Evolutionary conservation across 108 stramenopile species (phyloP).

Genomic region (Mediolabrus comicus): DNA sequence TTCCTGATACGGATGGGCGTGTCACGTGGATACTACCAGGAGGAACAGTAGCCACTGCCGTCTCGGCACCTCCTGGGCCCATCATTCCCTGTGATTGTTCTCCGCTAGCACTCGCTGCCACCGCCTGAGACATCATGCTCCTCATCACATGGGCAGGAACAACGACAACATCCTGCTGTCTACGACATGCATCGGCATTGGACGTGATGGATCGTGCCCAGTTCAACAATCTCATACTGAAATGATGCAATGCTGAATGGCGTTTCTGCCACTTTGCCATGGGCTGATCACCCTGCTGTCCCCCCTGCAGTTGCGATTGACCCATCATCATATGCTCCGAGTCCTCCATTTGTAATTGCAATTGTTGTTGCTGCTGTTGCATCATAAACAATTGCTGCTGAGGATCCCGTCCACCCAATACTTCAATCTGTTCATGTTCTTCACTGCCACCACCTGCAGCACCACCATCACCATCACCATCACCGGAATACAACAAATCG

Average conservation of each 20-base stretch:
- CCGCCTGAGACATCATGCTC: slow-evolving; percentile 1
- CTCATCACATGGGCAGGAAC: slow-evolving; percentile 23
- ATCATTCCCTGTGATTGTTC: not conserved
- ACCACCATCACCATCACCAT: slow-evolving; percentile 4
- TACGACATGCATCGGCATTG: slow-evolving; percentile 31
- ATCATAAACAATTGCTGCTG: slow-evolving; percentile 1
- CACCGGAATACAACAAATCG: slow-evolving; percentile 26
- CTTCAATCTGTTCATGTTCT: slow-evolving; percentile 45
- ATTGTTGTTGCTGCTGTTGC: slow-evolving; percentile 3
- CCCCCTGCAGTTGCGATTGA: not conserved
- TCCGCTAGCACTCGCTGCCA: not conserved
- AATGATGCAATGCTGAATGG: slow-evolving; percentile 34
- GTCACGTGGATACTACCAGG: not conserved
- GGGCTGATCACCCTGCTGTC: not conserved
- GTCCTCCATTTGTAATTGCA: not conserved
- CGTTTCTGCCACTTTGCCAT: slow-evolving; percentile 55
- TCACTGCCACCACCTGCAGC: slow-evolving; percentile 5
- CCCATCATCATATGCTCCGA: not conserved
- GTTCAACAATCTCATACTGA: slow-evolving; percentile 39
- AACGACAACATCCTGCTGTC: slow-evolving; percentile 24
- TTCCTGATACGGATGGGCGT: not conserved
- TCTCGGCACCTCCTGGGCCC: not conserved
- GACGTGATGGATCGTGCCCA: slow-evolving; percentile 47
- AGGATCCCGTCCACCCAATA: slow-evolving; percentile 20
- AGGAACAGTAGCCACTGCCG: not conserved